phyloP scores from a whole-genome alignment of 2,329 filamentous ascomycete species.

The Exophiala dermatitidis region DNA sequence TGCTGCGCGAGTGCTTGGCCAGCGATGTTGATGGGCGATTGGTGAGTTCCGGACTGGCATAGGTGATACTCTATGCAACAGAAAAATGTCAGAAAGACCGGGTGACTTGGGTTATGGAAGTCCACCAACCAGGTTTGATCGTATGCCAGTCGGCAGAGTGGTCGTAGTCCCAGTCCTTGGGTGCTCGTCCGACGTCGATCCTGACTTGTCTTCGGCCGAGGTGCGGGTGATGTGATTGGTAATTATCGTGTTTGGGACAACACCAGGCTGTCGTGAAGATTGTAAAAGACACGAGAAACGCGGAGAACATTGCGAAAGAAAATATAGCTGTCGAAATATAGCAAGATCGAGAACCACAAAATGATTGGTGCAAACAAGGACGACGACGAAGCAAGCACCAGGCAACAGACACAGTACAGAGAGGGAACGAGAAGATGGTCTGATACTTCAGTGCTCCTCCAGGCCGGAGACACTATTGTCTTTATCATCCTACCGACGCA shows the following conservation, averaged over 20 bases:
- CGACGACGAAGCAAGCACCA: not conserved
- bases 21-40: conserved; percentile 45
- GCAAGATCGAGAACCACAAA: not conserved
- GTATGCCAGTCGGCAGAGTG: conserved; percentile 18
- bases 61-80: conserved; percentile 32
- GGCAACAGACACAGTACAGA: too few species aligned
- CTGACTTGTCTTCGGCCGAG: conserved; percentile 18
- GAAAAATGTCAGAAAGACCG: not conserved
- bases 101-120: too few species aligned
- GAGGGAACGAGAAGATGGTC: too few species aligned
- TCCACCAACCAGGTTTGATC: conserved; percentile 17
- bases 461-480: not conserved
- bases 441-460: too few species aligned
- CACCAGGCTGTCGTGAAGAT: conserved; percentile 19
- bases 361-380: not conserved
- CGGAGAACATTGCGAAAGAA: not conserved
- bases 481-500: not conserved
- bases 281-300: conserved; percentile 1
- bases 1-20: conserved; percentile 35
- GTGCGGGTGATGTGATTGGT: conserved; percentile 19
- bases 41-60: conserved; percentile 47
- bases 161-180: conserved; percentile 20
- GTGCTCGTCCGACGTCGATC: conserved; percentile 14
- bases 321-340: conserved; percentile 1
- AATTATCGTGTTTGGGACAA: conserved; percentile 20